Evolutionary conservation across 1,139 yeast genomes (phyloP).

Genomic region (Meyerozyma guilliermondii): DNA sequence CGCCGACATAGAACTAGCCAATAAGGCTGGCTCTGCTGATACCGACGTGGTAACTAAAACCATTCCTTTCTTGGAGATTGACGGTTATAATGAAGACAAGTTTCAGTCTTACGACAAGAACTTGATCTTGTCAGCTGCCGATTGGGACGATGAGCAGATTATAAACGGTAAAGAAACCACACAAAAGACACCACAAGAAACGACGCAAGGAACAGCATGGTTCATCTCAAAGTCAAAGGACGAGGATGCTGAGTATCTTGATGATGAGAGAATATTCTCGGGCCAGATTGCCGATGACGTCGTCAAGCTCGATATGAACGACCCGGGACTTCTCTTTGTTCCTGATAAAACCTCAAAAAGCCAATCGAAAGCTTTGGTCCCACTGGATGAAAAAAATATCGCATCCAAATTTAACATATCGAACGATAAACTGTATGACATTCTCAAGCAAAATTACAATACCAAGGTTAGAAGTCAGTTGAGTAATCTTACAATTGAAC

Average conservation of each 20-base stretch:
- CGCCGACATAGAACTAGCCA: constrained; percentile 29
- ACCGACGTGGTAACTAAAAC: constrained; percentile 16
- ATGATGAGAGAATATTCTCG: constrained; percentile 75
- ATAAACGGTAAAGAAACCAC: constrained; percentile 42
- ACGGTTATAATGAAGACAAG: constrained; percentile 33
- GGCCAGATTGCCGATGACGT: constrained; percentile 51
- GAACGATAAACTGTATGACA: constrained; percentile 81
- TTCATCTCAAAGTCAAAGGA: not conserved
- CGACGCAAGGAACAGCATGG: not conserved
- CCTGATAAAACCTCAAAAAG: constrained; percentile 28
- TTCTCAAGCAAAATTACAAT: constrained; percentile 79
- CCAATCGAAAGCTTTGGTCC: constrained; percentile 34
- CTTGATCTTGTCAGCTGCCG: constrained; percentile 67
- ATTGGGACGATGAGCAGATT: constrained; percentile 75
- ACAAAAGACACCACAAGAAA: not conserved
- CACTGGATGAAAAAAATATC: constrained; percentile 45
- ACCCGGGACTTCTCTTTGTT: constrained; percentile 68
- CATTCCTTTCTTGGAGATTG: constrained; percentile 32
- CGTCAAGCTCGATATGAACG: constrained; percentile 77
- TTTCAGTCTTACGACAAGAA: constrained; percentile 49
- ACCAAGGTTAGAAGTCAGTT: constrained; percentile 90
- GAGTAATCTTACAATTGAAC: constrained; percentile 88
- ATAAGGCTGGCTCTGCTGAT: constrained; percentile 19
- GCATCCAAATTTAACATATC: constrained; percentile 70
- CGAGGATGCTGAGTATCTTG: constrained; percentile 14